Conservation (phyloP, 805 yeast species). For the Scheffersomyces lignosus region DNA sequence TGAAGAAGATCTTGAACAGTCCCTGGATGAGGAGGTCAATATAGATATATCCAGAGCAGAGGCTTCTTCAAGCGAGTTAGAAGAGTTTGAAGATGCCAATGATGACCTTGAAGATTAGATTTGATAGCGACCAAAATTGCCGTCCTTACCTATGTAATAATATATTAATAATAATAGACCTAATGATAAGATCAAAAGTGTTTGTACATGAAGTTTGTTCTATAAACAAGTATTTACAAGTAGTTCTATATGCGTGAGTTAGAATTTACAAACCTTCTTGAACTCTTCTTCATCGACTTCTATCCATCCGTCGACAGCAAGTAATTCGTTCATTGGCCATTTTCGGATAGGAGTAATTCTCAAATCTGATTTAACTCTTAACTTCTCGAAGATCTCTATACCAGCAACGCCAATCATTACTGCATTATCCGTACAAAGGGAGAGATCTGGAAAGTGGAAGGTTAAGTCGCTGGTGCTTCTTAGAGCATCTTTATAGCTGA, state of each 20-base stretch:
- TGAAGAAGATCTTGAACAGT: conserved; percentile 13
- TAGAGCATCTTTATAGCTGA: conserved; percentile 20
- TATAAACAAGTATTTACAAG: too few relatives aligned
- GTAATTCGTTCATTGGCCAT: conserved; percentile 73
- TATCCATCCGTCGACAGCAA: conserved; percentile 54
- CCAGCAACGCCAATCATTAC: conserved; percentile 99
- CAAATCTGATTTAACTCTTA: conserved; percentile 48
- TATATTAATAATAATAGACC: too few relatives aligned
- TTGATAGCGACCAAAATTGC: too few relatives aligned
- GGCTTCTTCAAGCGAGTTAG: too few relatives aligned
- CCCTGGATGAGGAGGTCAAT: too few relatives aligned
- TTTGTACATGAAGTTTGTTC: too few relatives aligned
- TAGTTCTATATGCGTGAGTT: too few relatives aligned
- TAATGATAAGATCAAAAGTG: too few relatives aligned
- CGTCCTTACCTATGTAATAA: too few relatives aligned
- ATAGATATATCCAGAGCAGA: too few relatives aligned
- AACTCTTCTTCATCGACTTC: conserved; percentile 19
- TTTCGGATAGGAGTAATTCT: conserved; percentile 65
- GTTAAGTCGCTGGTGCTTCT: conserved; percentile 12
- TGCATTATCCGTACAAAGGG: conserved; percentile 90
- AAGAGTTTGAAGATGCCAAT: too few relatives aligned
- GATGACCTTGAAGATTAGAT: too few relatives aligned
- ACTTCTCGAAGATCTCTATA: conserved; percentile 72
- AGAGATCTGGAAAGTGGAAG: conserved; percentile 66
- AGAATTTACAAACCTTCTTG: conserved; percentile 6